Evolutionary conservation across 2,329 filamentous ascomycete genomes (phyloP), one percentile per base, ranked within the genome.

Genomic region (Aspergillus sp.): DNA sequence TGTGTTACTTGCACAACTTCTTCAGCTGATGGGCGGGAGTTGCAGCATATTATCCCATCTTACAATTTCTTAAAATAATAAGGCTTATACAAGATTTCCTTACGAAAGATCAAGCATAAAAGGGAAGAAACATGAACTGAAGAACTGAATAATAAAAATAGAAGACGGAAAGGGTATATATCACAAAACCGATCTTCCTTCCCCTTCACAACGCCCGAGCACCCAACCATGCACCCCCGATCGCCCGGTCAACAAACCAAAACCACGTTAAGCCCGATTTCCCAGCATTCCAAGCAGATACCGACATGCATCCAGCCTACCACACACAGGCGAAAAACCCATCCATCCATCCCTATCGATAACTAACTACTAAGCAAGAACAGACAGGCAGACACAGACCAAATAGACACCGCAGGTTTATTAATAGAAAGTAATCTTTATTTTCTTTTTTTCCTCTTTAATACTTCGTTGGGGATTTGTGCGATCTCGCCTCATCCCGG

Each of bases 171-270:
- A 7, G 13, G n/a, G 25, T 19, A 50, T 32, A 50, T 30, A 32
- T 50, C 47, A 50, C 47, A n/a, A 50, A 50, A 13, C 47, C 8
- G 47, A 50, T 32, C 23, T 30, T 13, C 50, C n/a, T n/a, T n/a
- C n/a, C 30, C 23, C 25, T 30, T 32, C 39, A 10, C 25, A 55
- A 55, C 39, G 53, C 42, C 53, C 53, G 53, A 55, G 41, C 39
- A 55, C 42, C 53, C 53, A 55, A 55, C 17, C 53, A 55, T 55
- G 39, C 52, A 32, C n/a, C 11, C 39, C 53, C 53, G 53, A 55
- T 55, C 53, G 53, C 53, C 53, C 53, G 53, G 53, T 55, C 53
- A 55, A 55, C 53, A 55, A 55, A 23, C 51, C 25, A 25, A 30
- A 30, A n/a, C 52, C 53, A 53, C 51, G 51, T 55, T 55, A 55